Evolutionary conservation across 352 stramenopile genomes (phyloP).

Genomic region (Phytophthora megakarya): DNA sequence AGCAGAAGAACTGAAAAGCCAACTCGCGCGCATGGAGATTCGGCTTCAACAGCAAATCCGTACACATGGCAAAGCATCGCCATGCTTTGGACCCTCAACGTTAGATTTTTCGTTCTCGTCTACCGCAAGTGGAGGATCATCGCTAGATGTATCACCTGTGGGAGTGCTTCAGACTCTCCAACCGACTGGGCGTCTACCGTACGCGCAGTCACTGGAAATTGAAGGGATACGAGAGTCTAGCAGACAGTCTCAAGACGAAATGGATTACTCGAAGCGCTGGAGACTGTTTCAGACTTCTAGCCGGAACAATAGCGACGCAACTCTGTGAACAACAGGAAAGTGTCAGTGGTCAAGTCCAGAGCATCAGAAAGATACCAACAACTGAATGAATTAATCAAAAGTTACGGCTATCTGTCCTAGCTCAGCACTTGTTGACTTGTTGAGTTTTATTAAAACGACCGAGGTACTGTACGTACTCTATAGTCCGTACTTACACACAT

Average conservation of each 20-base stretch:
- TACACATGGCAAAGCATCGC: slow-evolving; percentile 11
- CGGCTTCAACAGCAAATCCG: slow-evolving; percentile 18
- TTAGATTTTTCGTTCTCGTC: slow-evolving; percentile 41
- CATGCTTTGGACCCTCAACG: slow-evolving; percentile 16
- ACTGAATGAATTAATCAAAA: slow-evolving; percentile 16
- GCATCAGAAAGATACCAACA: background rate
- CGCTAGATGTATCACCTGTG: slow-evolving; percentile 27
- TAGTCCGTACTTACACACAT: background rate
- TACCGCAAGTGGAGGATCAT: slow-evolving; percentile 27
- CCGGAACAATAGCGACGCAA: slow-evolving; percentile 5
- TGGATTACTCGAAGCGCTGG: slow-evolving; percentile 52
- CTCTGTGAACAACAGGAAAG: slow-evolving; percentile 6
- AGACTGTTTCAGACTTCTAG: slow-evolving; percentile 27
- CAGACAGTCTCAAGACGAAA: slow-evolving; percentile 38
- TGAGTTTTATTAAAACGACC: background rate
- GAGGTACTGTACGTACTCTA: background rate
- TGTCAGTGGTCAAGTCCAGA: background rate
- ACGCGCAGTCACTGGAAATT: slow-evolving; percentile 80
- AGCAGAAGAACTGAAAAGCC: slow-evolving; percentile 22
- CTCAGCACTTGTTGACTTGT: background rate
- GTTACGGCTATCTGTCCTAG: background rate
- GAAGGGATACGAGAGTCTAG: slow-evolving; percentile 81
- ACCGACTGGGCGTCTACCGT: slow-evolving; percentile 65
- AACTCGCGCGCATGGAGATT: slow-evolving; percentile 20
- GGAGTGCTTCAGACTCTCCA: slow-evolving; percentile 47